phyloP scores from a whole-genome alignment of 352 stramenopile species.

The Pseudoperonospora humuli region DNA sequence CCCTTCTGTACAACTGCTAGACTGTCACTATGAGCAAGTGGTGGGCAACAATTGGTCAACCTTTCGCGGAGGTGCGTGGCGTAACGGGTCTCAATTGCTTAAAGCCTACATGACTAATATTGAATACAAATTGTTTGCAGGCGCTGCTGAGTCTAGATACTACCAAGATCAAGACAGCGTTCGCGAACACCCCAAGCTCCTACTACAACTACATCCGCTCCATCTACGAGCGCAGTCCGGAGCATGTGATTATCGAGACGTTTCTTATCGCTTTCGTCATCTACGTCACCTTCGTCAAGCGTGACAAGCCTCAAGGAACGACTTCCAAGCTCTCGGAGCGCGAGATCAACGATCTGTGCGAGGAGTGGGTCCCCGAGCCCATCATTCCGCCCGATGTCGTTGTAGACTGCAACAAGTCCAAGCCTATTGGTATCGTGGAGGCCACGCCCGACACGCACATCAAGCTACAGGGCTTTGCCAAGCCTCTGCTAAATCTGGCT shows the following conservation, averaged over 20 bases:
- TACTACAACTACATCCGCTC: conserved; percentile 80
- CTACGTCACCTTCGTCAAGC: conserved; percentile 89
- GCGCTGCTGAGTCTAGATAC: conserved; percentile 54
- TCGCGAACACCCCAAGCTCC: conserved; percentile 50
- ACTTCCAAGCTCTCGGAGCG: conserved; percentile 63
- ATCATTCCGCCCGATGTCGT: conserved; percentile 56
- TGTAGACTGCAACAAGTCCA: conserved; percentile 27
- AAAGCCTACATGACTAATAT: neutral
- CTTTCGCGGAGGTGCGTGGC: conserved; percentile 49
- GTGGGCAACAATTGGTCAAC: conserved; percentile 70
- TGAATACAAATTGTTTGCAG: conserved; percentile 11
- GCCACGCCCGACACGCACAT: conserved; percentile 72
- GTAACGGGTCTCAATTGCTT: neutral
- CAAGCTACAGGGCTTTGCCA: conserved; percentile 59
- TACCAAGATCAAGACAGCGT: conserved; percentile 49
- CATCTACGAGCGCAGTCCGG: conserved; percentile 78
- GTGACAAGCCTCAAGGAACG: conserved; percentile 53
- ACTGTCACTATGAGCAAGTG: conserved; percentile 57
- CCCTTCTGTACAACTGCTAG: neutral
- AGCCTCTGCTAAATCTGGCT: conserved; percentile 90
- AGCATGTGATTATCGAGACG: conserved; percentile 97
- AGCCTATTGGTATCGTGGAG: conserved; percentile 72
- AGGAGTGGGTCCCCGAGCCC: conserved; percentile 86
- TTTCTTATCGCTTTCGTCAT: conserved; percentile 94
- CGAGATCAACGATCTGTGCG: conserved; percentile 88